These are phyloP conservation scores for Talaromyces sp. DNA, from an alignment of 2,329 filamentous ascomycete species.

Conservation along the genomic window DNA sequence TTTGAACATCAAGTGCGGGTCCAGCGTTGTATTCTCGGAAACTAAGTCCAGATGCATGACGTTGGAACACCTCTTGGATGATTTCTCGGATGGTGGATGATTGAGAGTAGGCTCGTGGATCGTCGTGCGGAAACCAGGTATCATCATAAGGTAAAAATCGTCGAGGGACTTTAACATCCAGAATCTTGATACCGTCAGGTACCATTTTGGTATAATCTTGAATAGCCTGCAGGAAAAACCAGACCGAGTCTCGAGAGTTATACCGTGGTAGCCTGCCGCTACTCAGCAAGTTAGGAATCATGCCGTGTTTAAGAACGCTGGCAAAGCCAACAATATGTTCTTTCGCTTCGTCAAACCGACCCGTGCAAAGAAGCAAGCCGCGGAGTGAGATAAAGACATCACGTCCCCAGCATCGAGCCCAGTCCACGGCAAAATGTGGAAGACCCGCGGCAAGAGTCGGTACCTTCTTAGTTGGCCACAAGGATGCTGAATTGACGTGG, in stretches of 20 bases:
- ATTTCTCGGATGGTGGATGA: conserved; percentile 81
- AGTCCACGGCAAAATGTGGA: conserved; percentile 88
- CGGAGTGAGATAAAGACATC: conserved; percentile 95
- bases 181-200: conserved; percentile 66
- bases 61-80: conserved; percentile 87
- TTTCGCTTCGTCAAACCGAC: conserved; percentile 78
- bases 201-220: conserved; percentile 85
- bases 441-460: conserved; percentile 86
- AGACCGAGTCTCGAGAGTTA: conserved; percentile 92
- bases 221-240: conserved; percentile 96
- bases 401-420: conserved; percentile 95
- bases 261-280: conserved; percentile 83
- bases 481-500: conserved; percentile 79
- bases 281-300: conserved; percentile 92
- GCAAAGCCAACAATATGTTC: conserved; percentile 94
- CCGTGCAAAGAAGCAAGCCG: conserved; percentile 85
- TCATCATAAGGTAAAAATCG: conserved; percentile 95
- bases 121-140: conserved; percentile 80
- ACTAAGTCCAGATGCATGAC: conserved; percentile 83
- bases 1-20: conserved; percentile 80
- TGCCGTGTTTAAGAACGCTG: conserved; percentile 93
- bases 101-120: conserved; percentile 77
- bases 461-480: conserved; percentile 80
- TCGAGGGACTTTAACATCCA: conserved; percentile 72
- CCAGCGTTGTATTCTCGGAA: conserved; percentile 95